Evolutionary conservation across 768 basidiomycete species (phyloP).

Genomic region (Trametes coccinea): DNA sequence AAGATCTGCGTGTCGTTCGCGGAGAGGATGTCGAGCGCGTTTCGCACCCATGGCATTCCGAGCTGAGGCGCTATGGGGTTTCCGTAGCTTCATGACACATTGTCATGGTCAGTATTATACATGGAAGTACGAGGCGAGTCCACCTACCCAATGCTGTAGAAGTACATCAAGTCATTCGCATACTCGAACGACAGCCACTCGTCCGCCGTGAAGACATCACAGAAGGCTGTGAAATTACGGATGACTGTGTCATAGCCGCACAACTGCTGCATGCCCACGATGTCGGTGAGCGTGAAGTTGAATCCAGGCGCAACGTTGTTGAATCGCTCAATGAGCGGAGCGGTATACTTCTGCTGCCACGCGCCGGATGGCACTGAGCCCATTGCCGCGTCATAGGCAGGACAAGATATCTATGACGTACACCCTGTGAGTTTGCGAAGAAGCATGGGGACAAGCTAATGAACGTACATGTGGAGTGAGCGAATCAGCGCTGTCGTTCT

Average conservation of each 20-base stretch:
- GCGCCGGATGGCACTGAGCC: conserved; percentile 20
- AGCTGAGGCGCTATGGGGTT: conserved; percentile 23
- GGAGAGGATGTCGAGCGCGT: conserved; percentile 18
- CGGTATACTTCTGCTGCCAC: conserved; percentile 20
- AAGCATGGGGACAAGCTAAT: background rate
- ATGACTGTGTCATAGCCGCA: conserved; percentile 28
- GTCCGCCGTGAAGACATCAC: conserved; percentile 19
- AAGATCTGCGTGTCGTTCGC: conserved; percentile 15
- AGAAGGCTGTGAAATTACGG: conserved; percentile 19
- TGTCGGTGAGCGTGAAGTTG: conserved; percentile 23
- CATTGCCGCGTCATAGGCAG: conserved; percentile 17
- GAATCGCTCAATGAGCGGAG: conserved; percentile 23
- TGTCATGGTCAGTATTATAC: no score
- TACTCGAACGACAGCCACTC: conserved; percentile 27
- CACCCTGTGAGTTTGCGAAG: background rate
- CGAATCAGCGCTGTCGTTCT: conserved; percentile 18
- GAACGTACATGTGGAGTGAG: conserved; percentile 22
- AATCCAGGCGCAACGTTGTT: conserved; percentile 19
- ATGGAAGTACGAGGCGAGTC: background rate
- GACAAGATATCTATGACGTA: conserved; percentile 12
- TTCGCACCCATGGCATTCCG: conserved; percentile 24
- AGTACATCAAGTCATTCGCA: conserved; percentile 26
- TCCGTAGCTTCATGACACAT: conserved; percentile 10
- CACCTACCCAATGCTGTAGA: conserved; percentile 24
- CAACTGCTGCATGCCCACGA: conserved; percentile 23